Evolutionary conservation across 2,329 filamentous ascomycete genomes (phyloP).

Genomic region (Calonectria multiphialidica): DNA sequence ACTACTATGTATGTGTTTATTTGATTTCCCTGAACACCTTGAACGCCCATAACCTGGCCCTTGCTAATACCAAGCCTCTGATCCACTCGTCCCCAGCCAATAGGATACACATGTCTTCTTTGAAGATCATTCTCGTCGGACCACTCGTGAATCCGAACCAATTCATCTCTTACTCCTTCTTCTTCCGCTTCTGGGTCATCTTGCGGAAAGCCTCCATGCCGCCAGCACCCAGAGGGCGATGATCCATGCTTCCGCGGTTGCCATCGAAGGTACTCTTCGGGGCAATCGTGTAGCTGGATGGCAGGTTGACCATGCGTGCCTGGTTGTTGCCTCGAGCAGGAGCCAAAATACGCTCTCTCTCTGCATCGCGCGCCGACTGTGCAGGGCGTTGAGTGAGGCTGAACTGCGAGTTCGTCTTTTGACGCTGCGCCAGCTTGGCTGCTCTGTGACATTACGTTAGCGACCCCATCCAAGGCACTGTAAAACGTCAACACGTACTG

Average conservation of each 20-base stretch:
- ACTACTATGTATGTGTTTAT: slow-evolving; percentile 15
- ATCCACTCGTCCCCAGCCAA: slow-evolving; percentile 31
- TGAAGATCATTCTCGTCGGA: slow-evolving; percentile 1
- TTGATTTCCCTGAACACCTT: slow-evolving; percentile 32
- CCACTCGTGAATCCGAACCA: background rate
- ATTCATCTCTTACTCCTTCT: slow-evolving; percentile 47
- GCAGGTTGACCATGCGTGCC: slow-evolving; percentile 66
- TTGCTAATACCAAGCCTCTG: slow-evolving; percentile 31
- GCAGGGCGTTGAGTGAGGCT: slow-evolving; percentile 63
- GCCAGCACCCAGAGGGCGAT: slow-evolving; percentile 71
- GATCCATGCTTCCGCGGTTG: slow-evolving; percentile 61
- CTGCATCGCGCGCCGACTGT: slow-evolving; percentile 59
- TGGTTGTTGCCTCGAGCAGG: slow-evolving; percentile 67
- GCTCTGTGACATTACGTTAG: slow-evolving; percentile 55
- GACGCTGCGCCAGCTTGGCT: slow-evolving; percentile 64
- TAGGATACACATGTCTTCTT: slow-evolving; percentile 33
- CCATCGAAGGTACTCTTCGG: slow-evolving; percentile 73
- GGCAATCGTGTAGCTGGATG: slow-evolving; percentile 70
- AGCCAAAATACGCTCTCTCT: slow-evolving; percentile 70
- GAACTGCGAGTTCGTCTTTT: slow-evolving; percentile 61
- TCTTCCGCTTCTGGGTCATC: slow-evolving; percentile 75
- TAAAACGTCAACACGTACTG: slow-evolving; percentile 58
- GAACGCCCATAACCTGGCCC: slow-evolving; percentile 38
- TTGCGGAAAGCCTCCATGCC: slow-evolving; percentile 74
- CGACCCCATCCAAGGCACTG: background rate